Evolutionary conservation across 768 basidiomycete genomes (phyloP), one percentile per base, ranked within the genome.

Genomic region (Lenzites betulinus): DNA sequence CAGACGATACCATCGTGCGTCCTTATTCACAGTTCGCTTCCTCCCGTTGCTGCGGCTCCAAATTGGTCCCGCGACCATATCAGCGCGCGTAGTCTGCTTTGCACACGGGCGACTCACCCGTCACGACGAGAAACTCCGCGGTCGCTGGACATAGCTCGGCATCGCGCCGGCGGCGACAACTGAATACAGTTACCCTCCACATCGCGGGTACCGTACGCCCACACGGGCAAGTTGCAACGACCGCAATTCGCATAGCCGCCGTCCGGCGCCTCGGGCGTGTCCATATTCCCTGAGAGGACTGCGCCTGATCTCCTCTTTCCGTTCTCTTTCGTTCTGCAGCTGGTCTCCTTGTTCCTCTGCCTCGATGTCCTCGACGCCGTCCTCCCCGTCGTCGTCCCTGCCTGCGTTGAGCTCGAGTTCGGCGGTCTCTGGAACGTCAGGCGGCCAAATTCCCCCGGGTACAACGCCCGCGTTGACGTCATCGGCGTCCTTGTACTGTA

Each of bases 401-500:
- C 35, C 53, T 16, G 13, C 25, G 30, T 33, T 18, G 47, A 41
- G 46, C 47, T 41, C 55, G 38, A 26, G 39, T 11, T 49, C 55
- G 47, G 25, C 36, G 50, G 33, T 47, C 36, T 12, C 53, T 15
- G 41, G 39, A 13, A 5, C 48, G 28, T 23, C 55, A 20, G 61
- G 51, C 28, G 50, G 50, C 51, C 51, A 53, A 22, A 52, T 49
- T 26, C 43, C 41, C 35, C 30, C 50, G 22, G 50, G 39, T 13
- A 28, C 53, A n/a, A 55, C 50, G 33, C 60, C 53, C 18, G 33
- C 49, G 23, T 28, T 62, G 51, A 60, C 61, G 52, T 65, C 66
- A 52, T 65, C 64, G 2, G 61, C 67, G 7, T 58, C 61, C 30
- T 54, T 67, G 15, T 67, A 67, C 35, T 54, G 66, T 67, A 53